These are phyloP conservation scores for Coemansia asiatica DNA, from an alignment of 192 early-diverging fungal species.

Conservation along the genomic window DNA sequence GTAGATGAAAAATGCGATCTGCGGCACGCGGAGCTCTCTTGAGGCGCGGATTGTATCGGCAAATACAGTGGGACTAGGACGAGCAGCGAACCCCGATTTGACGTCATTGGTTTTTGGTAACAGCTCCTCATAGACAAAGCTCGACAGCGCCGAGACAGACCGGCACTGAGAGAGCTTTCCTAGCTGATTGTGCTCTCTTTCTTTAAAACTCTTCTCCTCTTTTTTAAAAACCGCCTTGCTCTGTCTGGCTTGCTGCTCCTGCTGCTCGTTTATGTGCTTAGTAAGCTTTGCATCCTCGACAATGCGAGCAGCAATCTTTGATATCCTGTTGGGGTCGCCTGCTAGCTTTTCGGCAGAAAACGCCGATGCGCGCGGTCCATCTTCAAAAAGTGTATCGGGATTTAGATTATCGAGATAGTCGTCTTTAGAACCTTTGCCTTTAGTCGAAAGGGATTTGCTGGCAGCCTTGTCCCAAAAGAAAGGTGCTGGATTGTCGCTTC, in stretches of 20 bases:
- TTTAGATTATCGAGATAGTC: slow-evolving; percentile 18
- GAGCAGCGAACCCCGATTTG: slow-evolving; percentile 4
- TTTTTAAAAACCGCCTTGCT: background rate
- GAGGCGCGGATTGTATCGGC: slow-evolving; percentile 31
- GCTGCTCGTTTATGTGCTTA: background rate
- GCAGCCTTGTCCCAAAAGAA: slow-evolving; percentile 31
- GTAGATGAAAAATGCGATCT: slow-evolving; percentile 28
- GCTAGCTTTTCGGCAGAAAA: slow-evolving; percentile 30
- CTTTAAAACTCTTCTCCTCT: slow-evolving; percentile 5
- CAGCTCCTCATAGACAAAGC: slow-evolving; percentile 24
- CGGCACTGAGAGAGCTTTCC: slow-evolving; percentile 25
- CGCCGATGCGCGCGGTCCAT: slow-evolving; percentile 28
- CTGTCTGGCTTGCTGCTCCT: background rate
- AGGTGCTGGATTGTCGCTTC: slow-evolving; percentile 22
- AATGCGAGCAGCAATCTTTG: slow-evolving; percentile 20
- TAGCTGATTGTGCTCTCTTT: slow-evolving; percentile 32
- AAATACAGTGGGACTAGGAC: slow-evolving; percentile 31
- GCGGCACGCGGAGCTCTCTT: slow-evolving; percentile 29
- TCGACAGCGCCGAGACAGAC: slow-evolving; percentile 21
- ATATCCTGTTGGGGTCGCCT: slow-evolving; percentile 22
- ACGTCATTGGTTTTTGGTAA: background rate
- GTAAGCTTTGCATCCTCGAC: slow-evolving; percentile 5
- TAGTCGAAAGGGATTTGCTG: background rate
- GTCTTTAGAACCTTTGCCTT: background rate
- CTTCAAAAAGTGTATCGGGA: slow-evolving; percentile 26